A percentile compares a stretch with the other conserved stretches of the same genome.
Evolutionary conservation across 768 basidiomycete genomes (phyloP).

Genomic region (Psilocybe cyanescens): DNA sequence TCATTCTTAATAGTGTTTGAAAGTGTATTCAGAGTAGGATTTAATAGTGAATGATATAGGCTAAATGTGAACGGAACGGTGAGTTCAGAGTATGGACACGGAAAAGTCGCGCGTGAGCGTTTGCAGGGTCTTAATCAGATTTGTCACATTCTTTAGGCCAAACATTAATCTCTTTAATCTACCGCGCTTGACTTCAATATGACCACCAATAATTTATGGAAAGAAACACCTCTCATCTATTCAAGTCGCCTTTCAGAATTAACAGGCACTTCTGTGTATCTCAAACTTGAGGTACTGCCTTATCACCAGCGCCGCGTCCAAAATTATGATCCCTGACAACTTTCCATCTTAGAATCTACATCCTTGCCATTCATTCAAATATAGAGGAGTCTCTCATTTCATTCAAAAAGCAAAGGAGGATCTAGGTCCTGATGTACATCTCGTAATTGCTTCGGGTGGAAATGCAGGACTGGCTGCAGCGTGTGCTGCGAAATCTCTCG

Average conservation of each 20-base stretch:
- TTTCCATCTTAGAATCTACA: conserved; percentile 62
- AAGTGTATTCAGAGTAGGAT: too few relatives aligned
- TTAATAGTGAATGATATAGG: background rate
- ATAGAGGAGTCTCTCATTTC: conserved; percentile 69
- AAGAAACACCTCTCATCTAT: conserved; percentile 67
- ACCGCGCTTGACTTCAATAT: background rate
- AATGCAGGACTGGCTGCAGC: conserved; percentile 81
- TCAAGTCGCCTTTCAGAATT: conserved; percentile 60
- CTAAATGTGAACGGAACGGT: too few relatives aligned
- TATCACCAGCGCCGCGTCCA: background rate
- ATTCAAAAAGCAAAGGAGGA: conserved; percentile 51
- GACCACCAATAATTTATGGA: conserved; percentile 43
- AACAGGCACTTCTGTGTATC: conserved; percentile 56
- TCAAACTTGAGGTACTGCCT: conserved; percentile 70
- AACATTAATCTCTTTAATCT: too few relatives aligned
- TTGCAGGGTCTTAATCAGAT: too few relatives aligned
- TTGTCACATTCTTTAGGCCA: too few relatives aligned
- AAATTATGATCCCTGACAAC: background rate
- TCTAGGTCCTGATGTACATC: conserved; percentile 59
- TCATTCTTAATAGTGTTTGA: too few relatives aligned
- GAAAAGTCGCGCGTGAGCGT: too few relatives aligned
- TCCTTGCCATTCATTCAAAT: conserved; percentile 78
- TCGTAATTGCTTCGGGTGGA: conserved; percentile 77
- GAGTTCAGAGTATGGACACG: too few relatives aligned
- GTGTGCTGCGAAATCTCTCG: conserved; percentile 57